A percentile compares a stretch with the other conserved stretches of the same genome.
These are phyloP conservation scores for Pseudopyricularia cyperi DNA, from an alignment of 2,329 filamentous ascomycete genomes.

Conservation along the genomic window DNA sequence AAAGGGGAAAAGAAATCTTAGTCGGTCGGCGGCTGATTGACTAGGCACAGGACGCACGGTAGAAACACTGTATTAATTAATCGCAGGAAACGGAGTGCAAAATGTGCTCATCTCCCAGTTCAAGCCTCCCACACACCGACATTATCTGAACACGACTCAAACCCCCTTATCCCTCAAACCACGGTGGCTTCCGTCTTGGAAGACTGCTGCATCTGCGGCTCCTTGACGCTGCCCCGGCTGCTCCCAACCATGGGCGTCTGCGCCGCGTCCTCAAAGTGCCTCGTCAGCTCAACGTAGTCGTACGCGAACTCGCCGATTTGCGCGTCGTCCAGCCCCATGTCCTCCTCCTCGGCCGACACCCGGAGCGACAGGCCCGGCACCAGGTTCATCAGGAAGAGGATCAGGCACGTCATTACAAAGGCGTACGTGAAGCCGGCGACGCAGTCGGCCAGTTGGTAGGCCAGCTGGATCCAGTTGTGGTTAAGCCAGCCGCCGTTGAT, in stretches of 20 bases:
- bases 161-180: not conserved
- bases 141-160: too few relatives aligned
- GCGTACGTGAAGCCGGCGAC: conserved; percentile 52
- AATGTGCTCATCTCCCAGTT: too few relatives aligned
- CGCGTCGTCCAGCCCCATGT: conserved; percentile 58
- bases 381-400: conserved; percentile 58
- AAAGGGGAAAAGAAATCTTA: too few relatives aligned
- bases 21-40: too few relatives aligned
- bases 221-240: conserved; percentile 10
- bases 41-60: too few relatives aligned
- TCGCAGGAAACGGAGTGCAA: too few relatives aligned
- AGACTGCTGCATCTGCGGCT: not conserved
- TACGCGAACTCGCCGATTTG: conserved; percentile 76
- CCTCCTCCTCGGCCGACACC: conserved; percentile 52
- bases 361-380: conserved; percentile 59
- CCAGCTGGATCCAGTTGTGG: conserved; percentile 57
- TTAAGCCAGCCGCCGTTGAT: conserved; percentile 57
- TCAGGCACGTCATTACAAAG: conserved; percentile 54
- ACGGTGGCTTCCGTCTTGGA: not conserved
- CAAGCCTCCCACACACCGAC: too few relatives aligned
- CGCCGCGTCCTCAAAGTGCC: conserved; percentile 42
- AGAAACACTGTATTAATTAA: too few relatives aligned
- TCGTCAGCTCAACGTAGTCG: conserved; percentile 62
- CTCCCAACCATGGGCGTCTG: conserved; percentile 2
- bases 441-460: conserved; percentile 58